Percentiles rank a stretch among this genome's conserved stretches.
Evolutionary conservation across 1,139 yeast genomes (phyloP).

Genomic region (Candida gigantensis): DNA sequence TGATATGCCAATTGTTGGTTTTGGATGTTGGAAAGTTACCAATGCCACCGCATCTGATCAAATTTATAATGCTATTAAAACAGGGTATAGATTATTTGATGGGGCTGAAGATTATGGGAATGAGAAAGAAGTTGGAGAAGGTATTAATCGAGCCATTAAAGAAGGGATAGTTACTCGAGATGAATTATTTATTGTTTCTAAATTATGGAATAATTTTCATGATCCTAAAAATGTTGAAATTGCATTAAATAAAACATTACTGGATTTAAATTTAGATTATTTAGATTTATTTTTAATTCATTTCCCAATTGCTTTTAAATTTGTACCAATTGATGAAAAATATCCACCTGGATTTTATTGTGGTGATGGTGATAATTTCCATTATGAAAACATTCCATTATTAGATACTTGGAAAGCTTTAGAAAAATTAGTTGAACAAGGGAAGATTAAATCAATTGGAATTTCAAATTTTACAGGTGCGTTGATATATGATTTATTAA

Average conservation of each 20-base stretch:
- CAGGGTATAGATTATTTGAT: slow-evolving; percentile 74
- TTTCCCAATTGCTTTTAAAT: slow-evolving; percentile 77
- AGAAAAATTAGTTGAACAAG: slow-evolving; percentile 58
- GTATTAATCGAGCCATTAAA: slow-evolving; percentile 60
- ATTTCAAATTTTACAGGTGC: slow-evolving; percentile 78
- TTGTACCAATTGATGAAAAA: slow-evolving; percentile 67
- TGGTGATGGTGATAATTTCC: slow-evolving; percentile 57
- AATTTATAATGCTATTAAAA: slow-evolving; percentile 65
- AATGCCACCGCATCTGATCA: slow-evolving; percentile 57
- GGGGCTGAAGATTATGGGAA: slow-evolving; percentile 82
- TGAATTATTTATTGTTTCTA: slow-evolving; percentile 74
- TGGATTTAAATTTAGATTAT: slow-evolving; percentile 67
- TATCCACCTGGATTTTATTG: slow-evolving; percentile 78
- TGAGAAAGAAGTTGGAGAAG: slow-evolving; percentile 72
- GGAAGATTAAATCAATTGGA: slow-evolving; percentile 77
- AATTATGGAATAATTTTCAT: slow-evolving; percentile 80
- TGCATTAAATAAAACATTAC: slow-evolving; percentile 64
- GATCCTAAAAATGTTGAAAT: slow-evolving; percentile 58
- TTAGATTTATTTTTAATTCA: slow-evolving; percentile 76
- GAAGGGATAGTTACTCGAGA: slow-evolving; percentile 72
- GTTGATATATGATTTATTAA: slow-evolving; percentile 69
- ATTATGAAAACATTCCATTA: slow-evolving; percentile 69
- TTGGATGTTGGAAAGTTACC: slow-evolving; percentile 71
- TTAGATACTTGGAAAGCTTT: slow-evolving; percentile 79
- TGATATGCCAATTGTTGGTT: slow-evolving; percentile 63